These are phyloP conservation scores for Nicotiana undulata DNA, from an alignment of 257 asterid genomes.

Conservation along the genomic window DNA sequence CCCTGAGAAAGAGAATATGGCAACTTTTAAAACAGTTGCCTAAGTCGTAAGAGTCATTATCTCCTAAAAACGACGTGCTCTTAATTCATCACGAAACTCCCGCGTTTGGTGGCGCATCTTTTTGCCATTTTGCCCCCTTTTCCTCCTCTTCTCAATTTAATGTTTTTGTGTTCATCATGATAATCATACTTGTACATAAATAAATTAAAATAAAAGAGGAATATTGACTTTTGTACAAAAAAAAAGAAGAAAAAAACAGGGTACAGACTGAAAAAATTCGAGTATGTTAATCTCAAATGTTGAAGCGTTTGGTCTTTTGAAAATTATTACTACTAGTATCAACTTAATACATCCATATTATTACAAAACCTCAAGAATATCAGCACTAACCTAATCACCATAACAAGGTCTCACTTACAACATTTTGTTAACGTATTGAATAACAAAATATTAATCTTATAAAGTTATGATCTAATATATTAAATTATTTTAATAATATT, in stretches of 20 bases:
- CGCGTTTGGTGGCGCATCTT: neutral
- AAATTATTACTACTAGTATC: neutral
- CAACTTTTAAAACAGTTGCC: slow-evolving; percentile 21
- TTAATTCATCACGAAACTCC: slow-evolving; percentile 15
- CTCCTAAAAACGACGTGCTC: slow-evolving; percentile 22
- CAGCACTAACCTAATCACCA: neutral
- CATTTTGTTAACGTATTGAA: neutral
- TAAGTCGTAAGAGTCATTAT: slow-evolving; percentile 18
- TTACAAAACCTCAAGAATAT: neutral
- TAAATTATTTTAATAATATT: too few relatives aligned
- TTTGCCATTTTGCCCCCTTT: neutral
- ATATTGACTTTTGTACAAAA: neutral
- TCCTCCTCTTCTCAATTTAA: neutral
- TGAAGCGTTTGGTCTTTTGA: neutral
- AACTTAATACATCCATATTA: neutral
- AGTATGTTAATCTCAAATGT: neutral
- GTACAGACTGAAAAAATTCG: neutral
- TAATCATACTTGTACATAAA: neutral
- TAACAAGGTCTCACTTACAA: neutral
- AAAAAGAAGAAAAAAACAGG: neutral
- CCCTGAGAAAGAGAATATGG: neutral
- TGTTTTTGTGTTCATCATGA: neutral
- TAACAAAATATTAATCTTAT: too few relatives aligned
- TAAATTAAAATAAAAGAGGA: neutral
- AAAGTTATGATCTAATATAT: too few relatives aligned